phyloP scores from a whole-genome alignment of 2,329 filamentous ascomycete species.

The Escovopsis weberi region DNA sequence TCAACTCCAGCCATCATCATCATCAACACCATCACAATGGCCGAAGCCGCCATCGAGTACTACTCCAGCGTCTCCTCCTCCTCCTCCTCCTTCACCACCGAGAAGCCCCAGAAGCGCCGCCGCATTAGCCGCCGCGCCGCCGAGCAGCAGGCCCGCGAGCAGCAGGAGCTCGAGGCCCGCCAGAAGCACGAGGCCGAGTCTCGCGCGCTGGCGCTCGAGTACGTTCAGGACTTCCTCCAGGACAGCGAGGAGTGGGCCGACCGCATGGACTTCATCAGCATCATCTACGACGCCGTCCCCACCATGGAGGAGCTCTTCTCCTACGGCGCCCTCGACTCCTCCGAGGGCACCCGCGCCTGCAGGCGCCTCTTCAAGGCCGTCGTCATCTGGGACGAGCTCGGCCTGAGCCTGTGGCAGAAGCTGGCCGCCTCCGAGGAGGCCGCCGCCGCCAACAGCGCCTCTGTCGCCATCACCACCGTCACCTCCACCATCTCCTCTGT shows the following conservation, averaged over 20 bases:
- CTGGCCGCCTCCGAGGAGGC: slow-evolving; percentile 8
- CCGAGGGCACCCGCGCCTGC: slow-evolving; percentile 21
- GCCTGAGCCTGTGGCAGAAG: slow-evolving; percentile 19
- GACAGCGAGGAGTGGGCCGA: slow-evolving; percentile 16
- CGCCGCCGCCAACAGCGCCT: not conserved
- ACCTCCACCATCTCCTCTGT: not conserved
- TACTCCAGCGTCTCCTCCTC: too few relatives aligned
- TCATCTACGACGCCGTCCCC: slow-evolving; percentile 19
- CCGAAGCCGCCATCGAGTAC: not conserved
- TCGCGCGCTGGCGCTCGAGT: slow-evolving; percentile 17
- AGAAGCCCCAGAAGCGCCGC: not conserved
- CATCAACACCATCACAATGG: not conserved
- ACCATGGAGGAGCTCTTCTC: slow-evolving; percentile 19
- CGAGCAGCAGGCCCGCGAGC: not conserved
- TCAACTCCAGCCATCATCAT: not conserved
- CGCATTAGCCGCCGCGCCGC: not conserved
- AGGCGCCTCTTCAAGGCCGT: slow-evolving; percentile 23
- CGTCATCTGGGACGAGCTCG: slow-evolving; percentile 24
- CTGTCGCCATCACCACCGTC: too few relatives aligned
- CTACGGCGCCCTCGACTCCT: slow-evolving; percentile 18
- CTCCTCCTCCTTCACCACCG: not conserved
- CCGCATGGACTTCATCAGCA: slow-evolving; percentile 19
- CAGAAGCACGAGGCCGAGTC: slow-evolving; percentile 13
- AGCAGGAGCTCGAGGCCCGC: not conserved
- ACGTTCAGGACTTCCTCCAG: slow-evolving; percentile 16